A percentile compares a stretch with the other conserved stretches of the same genome.
These are phyloP conservation scores for Diaporthe caulivora DNA, from an alignment of 2,329 filamentous ascomycete genomes.

Conservation along the genomic window DNA sequence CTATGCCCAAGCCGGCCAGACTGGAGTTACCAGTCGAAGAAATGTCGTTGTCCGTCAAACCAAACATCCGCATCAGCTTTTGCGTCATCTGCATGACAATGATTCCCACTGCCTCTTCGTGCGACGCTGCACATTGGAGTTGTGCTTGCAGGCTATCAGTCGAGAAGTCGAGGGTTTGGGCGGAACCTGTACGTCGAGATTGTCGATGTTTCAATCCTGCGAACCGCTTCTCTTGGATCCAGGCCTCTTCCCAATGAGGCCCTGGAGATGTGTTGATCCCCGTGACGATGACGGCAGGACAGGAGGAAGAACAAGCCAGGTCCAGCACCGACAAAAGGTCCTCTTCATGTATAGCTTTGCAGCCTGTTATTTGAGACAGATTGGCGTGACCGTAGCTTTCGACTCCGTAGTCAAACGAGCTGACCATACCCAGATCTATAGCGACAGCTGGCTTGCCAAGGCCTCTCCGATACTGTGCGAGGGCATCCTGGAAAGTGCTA, in stretches of 20 bases:
- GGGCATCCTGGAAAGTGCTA: conserved; percentile 47
- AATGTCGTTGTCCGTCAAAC: conserved; percentile 49
- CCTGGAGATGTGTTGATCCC: not conserved
- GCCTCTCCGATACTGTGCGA: conserved; percentile 36
- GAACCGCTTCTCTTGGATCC: not conserved
- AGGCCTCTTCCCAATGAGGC: not conserved
- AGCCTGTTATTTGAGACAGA: not conserved
- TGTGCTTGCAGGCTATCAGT: not conserved
- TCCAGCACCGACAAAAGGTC: not conserved
- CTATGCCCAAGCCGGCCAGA: conserved; percentile 61
- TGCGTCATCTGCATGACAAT: conserved; percentile 40
- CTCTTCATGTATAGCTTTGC: conserved; percentile 3
- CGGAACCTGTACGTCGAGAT: not conserved
- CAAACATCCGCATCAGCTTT: conserved; percentile 41
- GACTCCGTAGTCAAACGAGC: conserved; percentile 28
- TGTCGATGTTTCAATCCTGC: not conserved
- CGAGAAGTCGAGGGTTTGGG: not conserved
- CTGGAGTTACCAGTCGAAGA: conserved; percentile 54
- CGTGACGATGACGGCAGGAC: not conserved
- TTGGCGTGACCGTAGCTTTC: not conserved
- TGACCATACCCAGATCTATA: conserved; percentile 9
- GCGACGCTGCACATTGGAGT: not conserved
- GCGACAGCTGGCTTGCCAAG: not conserved
- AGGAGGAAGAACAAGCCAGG: not conserved
- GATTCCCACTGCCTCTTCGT: not conserved